These are phyloP conservation scores for Exserohilum turcica DNA, from an alignment of 2,329 filamentous ascomycete genomes.

Conservation along the genomic window DNA sequence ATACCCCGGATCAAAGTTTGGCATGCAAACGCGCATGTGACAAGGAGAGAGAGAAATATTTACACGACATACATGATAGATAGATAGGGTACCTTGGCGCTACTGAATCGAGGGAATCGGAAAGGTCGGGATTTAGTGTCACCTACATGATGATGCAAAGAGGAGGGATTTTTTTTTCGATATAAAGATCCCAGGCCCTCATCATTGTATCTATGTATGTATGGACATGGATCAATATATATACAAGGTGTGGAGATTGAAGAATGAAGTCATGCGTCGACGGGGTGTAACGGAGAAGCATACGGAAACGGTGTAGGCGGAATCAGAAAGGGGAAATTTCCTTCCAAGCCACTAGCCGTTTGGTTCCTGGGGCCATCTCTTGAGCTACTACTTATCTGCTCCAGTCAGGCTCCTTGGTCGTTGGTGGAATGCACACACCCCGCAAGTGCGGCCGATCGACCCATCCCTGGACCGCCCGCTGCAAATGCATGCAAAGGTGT, in stretches of 20 bases:
- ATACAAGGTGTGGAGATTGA: background rate
- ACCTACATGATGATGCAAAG: too few relatives aligned
- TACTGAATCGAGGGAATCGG: too few relatives aligned
- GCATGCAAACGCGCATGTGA: too few relatives aligned
- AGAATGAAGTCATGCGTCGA: slow-evolving; percentile 2
- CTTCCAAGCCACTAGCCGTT: slow-evolving; percentile 8
- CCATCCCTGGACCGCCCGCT: background rate
- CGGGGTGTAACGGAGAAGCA: slow-evolving; percentile 6
- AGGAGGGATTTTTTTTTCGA: too few relatives aligned
- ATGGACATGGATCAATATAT: slow-evolving; percentile 8
- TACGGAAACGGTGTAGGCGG: slow-evolving; percentile 5
- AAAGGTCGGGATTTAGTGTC: too few relatives aligned
- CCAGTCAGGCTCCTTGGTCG: background rate
- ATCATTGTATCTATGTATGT: too few relatives aligned
- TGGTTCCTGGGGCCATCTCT: too few relatives aligned
- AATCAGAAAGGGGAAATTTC: slow-evolving; percentile 13
- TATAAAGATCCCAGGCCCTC: slow-evolving; percentile 7
- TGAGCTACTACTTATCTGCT: background rate
- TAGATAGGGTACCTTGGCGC: too few relatives aligned
- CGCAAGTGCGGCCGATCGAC: background rate
- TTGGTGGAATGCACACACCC: too few relatives aligned
- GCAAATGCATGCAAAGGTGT: background rate
- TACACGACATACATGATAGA: too few relatives aligned
- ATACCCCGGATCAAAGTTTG: too few relatives aligned
- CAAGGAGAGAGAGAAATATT: too few relatives aligned